Conservation (phyloP, 768 basidiomycete species). For the Lanmaoa rubissima region DNA sequence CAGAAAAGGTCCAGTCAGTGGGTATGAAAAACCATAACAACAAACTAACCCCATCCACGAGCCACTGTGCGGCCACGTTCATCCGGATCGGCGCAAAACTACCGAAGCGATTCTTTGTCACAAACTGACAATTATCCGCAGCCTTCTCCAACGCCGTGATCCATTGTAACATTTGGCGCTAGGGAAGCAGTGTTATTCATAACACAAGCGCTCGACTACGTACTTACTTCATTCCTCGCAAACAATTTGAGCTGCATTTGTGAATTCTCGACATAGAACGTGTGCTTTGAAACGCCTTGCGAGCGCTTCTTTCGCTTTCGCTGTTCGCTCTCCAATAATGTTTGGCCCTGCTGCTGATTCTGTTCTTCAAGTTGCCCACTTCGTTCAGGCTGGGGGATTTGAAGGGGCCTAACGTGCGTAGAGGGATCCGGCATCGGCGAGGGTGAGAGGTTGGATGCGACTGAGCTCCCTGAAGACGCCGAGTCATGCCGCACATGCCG, state of each 20-base stretch:
- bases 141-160: conserved; percentile 87
- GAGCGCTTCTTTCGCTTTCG: conserved; percentile 47
- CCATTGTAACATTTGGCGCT: conserved; percentile 98
- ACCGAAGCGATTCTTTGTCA: conserved; percentile 80
- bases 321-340: conserved; percentile 35
- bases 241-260: conserved; percentile 85
- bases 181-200: conserved; percentile 4
- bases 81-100: conserved; percentile 91
- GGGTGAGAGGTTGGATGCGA: conserved; percentile 39
- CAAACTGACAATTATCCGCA: conserved; percentile 73
- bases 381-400: conserved; percentile 16
- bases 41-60: conserved; percentile 86
- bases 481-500: conserved; percentile 16
- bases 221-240: conserved; percentile 77
- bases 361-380: conserved; percentile 12
- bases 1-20: conserved; percentile 3
- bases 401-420: conserved; percentile 64
- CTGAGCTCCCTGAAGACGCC: conserved; percentile 34
- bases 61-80: conserved; percentile 96
- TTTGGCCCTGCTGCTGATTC: conserved; percentile 19
- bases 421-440: conserved; percentile 78
- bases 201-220: neutral
- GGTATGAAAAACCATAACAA: neutral
- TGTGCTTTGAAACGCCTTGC: conserved; percentile 83
- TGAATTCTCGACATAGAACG: conserved; percentile 90